Base-by-base conservation (phyloP, 2,329 filamentous ascomycete species). In the Hymenoscyphus fraxineus region DNA sequence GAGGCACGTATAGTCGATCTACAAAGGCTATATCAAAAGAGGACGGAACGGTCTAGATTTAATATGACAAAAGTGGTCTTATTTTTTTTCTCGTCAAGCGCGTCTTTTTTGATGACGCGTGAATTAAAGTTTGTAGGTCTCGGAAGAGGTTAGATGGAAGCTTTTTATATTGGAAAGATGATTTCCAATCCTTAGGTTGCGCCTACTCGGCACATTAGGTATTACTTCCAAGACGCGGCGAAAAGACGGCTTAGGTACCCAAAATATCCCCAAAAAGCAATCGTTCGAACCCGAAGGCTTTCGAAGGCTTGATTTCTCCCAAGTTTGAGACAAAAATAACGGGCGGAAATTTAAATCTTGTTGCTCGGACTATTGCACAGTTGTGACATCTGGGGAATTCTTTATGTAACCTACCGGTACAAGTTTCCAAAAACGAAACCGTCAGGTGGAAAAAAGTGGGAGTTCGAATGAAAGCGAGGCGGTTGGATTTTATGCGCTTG, bases 1-100 rank as follows among this genome's bases (percentile, higher is more conserved):
- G 47, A 27, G 22, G 22, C 19, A 57, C 32, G 55, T 57, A 57
- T 57, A 57, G 38, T 10, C 55, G 55, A 57, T 57, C 55, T 57
- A 38, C 27, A 38, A 15, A 57, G 55, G 55, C 22, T 57, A 57
- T 57, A 57, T 32, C 32, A 57, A 22, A 57, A 38, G 27, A 6
- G 12, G 32, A 27, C 27, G 27, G 55, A 32, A 38, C 55, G 55
- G 55, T 38, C 55, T 38, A 57, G 55, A 38, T 31, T 12, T 22
- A 35, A n/a, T 57, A n/a, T 57, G 55, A 13, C 7, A 3, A 57
- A 38, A 9, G 27, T 12, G 32, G 13, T n/a, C 13, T n/a, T 19
- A 51, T 57, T 22, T 56, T 22, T 22, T 12, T 15, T 10, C 27
- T 10, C 4, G 32, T 57, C 55, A 27, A 56, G 32, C 15, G 54